Conservation (phyloP, 768 basidiomycete genomes). For the Serendipita sp. region DNA sequence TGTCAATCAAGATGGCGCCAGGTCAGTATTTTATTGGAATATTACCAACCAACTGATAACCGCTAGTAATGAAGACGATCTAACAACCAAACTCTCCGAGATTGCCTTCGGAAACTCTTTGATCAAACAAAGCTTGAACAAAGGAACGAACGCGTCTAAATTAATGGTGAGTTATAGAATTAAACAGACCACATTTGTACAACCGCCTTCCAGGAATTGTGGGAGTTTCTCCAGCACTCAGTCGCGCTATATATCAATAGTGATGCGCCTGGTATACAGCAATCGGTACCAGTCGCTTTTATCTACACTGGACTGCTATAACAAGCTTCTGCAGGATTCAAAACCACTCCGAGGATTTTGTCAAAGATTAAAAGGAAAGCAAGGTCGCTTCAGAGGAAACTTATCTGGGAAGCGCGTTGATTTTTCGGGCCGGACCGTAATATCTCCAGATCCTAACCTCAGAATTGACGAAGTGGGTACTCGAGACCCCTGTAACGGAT, state of each 20-base stretch:
- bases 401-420: conserved; percentile 98
- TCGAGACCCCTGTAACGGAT: background rate
- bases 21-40: conserved; percentile 15
- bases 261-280: conserved; percentile 82
- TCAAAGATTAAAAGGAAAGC: conserved; percentile 95
- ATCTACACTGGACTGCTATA: background rate
- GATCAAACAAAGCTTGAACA: conserved; percentile 75
- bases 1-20: conserved; percentile 89
- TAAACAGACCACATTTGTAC: conserved; percentile 6
- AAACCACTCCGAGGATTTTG: conserved; percentile 97
- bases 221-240: conserved; percentile 89
- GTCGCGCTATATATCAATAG: conserved; percentile 99
- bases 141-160: conserved; percentile 73
- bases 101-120: conserved; percentile 89
- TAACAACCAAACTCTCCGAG: conserved; percentile 93
- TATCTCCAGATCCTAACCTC: conserved; percentile 97
- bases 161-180: conserved; percentile 47
- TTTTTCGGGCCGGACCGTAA: conserved; percentile 95
- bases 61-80: conserved; percentile 91
- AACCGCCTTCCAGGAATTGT: conserved; percentile 58
- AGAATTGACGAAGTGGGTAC: conserved; percentile 73
- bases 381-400: conserved; percentile 96
- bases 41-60: background rate
- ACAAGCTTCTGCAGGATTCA: conserved; percentile 30
- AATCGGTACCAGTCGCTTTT: conserved; percentile 24